Evolutionary conservation across 2,329 filamentous ascomycete genomes (phyloP).

Genomic region (Paracoccidioides lutzii): DNA sequence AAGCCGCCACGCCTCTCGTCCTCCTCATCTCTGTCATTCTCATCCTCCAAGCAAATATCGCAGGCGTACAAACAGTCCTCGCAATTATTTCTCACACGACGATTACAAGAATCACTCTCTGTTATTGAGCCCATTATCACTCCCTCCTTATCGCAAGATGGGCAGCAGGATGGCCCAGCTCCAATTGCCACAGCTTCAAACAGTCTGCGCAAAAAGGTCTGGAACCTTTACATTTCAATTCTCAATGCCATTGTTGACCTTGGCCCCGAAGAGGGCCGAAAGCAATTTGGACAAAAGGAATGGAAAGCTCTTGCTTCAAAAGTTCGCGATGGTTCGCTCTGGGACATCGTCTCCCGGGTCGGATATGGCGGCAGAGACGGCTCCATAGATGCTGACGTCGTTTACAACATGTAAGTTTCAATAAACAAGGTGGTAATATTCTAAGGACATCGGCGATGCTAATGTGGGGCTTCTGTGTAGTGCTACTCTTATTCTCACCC

Average conservation of each 20-base stretch:
- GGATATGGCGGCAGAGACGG: conserved; percentile 83
- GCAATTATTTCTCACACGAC: conserved; percentile 86
- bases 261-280: conserved; percentile 79
- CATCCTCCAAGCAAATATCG: conserved; percentile 59
- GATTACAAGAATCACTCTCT: conserved; percentile 76
- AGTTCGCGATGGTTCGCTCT: conserved; percentile 80
- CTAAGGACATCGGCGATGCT: conserved; percentile 3
- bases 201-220: conserved; percentile 82
- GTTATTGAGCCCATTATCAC: conserved; percentile 73
- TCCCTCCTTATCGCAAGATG: conserved; percentile 31
- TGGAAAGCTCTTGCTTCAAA: conserved; percentile 74
- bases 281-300: conserved; percentile 68
- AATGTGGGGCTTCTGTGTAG: conserved; percentile 34
- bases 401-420: conserved; percentile 41
- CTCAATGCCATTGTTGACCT: conserved; percentile 84
- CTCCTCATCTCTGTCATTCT: conserved; percentile 47
- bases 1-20: conserved; percentile 48
- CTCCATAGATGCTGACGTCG: conserved; percentile 86
- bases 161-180: conserved; percentile 38
- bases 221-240: conserved; percentile 91
- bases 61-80: conserved; percentile 91
- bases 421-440: conserved; percentile 8
- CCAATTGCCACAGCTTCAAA: conserved; percentile 69
- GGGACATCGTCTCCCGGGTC: conserved; percentile 79
- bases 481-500: conserved; percentile 79